Conservation (phyloP, 768 basidiomycete genomes). For the Thelephora ganbajun region DNA sequence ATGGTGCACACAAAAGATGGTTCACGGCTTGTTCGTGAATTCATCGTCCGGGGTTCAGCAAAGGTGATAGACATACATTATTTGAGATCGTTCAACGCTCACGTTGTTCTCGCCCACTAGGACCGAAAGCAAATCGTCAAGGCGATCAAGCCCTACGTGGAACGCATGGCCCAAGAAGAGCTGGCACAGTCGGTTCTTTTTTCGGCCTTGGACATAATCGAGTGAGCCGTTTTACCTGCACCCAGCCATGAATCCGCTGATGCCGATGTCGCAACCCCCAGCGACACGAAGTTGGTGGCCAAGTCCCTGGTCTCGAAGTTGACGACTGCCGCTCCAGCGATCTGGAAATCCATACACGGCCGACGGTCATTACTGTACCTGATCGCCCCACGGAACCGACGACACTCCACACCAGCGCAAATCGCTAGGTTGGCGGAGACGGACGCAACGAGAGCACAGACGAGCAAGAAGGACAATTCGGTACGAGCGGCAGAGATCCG, state of each 20-base stretch:
- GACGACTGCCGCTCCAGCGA: conserved; percentile 36
- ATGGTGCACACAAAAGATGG: conserved; percentile 93
- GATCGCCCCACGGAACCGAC: conserved; percentile 65
- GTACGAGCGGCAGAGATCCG: conserved; percentile 59
- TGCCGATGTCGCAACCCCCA: conserved; percentile 15
- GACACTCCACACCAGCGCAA: conserved; percentile 80
- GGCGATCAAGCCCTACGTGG: conserved; percentile 77
- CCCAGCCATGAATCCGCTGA: not conserved
- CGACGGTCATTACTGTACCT: conserved; percentile 75
- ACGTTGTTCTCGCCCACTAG: conserved; percentile 18
- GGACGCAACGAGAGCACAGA: conserved; percentile 48
- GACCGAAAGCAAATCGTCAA: conserved; percentile 90
- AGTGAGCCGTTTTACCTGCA: conserved; percentile 35
- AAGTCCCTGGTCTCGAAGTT: conserved; percentile 72
- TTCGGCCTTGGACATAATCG: conserved; percentile 79
- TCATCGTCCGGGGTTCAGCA: conserved; percentile 69
- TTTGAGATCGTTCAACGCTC: not conserved
- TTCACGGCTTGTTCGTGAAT: conserved; percentile 72
- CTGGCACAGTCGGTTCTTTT: conserved; percentile 86
- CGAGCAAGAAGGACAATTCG: conserved; percentile 70
- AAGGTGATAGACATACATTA: conserved; percentile 33
- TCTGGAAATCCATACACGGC: conserved; percentile 56
- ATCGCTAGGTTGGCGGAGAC: conserved; percentile 61
- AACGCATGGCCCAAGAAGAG: conserved; percentile 77
- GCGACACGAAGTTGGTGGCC: conserved; percentile 80